These are phyloP conservation scores for Murraya paniculata DNA, from an alignment of 345 rosid species.

Conservation along the genomic window DNA sequence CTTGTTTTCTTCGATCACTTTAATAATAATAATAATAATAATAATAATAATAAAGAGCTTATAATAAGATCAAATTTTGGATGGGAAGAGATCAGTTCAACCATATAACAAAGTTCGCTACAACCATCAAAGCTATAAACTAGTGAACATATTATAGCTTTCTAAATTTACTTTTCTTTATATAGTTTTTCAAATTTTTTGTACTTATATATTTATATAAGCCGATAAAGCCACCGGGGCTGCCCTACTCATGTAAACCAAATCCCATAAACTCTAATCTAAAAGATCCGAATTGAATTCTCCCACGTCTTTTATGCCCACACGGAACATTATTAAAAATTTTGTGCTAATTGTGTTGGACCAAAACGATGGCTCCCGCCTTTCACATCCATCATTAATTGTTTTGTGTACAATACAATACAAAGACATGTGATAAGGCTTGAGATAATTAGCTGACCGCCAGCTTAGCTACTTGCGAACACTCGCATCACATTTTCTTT, in stretches of 20 bases:
- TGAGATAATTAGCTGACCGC: neutral
- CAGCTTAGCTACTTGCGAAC: neutral
- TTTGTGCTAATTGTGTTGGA: neutral
- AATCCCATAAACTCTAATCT: constrained; percentile 15
- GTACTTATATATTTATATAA: neutral
- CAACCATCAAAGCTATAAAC: constrained; percentile 20
- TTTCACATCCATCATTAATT: constrained; percentile 8
- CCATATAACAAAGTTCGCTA: constrained; percentile 20
- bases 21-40: too few species aligned
- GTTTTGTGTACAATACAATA: neutral
- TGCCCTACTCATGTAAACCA: neutral
- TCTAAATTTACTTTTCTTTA: neutral
- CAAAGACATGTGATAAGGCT: neutral
- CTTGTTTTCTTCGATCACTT: too few species aligned
- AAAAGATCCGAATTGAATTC: constrained; percentile 22
- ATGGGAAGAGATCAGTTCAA: constrained; percentile 30
- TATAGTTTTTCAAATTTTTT: neutral
- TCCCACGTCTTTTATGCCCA: constrained; percentile 19
- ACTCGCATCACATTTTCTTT: neutral
- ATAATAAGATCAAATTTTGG: neutral
- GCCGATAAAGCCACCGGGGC: too few species aligned
- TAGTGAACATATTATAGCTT: too few species aligned
- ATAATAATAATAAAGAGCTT: neutral
- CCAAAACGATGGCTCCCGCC: neutral
- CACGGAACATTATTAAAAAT: constrained; percentile 21